Evolutionary conservation across 2,329 filamentous ascomycete genomes (phyloP).

Genomic region (Fusarium sulawesiense): DNA sequence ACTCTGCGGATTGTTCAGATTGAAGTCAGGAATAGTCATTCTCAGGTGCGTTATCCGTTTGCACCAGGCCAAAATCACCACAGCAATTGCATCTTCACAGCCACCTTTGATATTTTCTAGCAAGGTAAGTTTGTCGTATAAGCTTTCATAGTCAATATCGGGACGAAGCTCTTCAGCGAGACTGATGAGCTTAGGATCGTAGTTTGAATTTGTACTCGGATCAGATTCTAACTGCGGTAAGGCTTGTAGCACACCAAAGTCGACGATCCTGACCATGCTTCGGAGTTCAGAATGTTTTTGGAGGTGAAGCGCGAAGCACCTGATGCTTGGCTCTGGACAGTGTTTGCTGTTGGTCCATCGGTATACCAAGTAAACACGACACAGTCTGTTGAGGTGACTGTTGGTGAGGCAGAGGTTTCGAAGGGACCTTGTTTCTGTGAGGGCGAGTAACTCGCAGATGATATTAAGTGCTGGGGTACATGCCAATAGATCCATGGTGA

Average conservation of each 20-base stretch:
- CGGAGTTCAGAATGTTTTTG: background rate
- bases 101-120: background rate
- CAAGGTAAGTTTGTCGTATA: background rate
- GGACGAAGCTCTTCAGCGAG: background rate
- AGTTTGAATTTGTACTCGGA: background rate
- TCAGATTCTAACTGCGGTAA: background rate
- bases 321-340: background rate
- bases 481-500: background rate
- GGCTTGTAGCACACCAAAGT: background rate
- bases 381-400: background rate
- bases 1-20: background rate
- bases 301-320: background rate
- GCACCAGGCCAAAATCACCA: background rate
- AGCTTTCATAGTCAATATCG: background rate
- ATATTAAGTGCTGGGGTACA: background rate
- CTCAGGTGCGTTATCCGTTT: background rate
- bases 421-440: accelerated
- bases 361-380: background rate
- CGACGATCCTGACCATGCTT: accelerated
- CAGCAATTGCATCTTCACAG: background rate
- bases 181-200: background rate
- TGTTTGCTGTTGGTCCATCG: background rate
- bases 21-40: accelerated
- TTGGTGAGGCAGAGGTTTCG: background rate
- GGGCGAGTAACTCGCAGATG: accelerated